These are phyloP conservation scores for Colletotrichum cereale DNA, from an alignment of 2,329 filamentous ascomycete species.

Conservation along the genomic window DNA sequence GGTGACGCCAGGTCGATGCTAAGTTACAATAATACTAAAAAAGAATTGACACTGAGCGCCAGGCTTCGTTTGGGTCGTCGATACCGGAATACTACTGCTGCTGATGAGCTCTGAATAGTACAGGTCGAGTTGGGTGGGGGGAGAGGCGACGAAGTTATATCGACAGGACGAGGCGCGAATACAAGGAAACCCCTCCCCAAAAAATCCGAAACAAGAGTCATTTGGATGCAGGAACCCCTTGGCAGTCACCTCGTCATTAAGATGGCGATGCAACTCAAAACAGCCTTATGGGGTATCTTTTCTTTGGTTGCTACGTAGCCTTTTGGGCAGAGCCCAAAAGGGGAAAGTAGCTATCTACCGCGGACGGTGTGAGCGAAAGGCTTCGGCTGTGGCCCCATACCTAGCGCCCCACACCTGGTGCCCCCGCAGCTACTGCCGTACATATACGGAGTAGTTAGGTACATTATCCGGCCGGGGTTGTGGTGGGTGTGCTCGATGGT, in stretches of 20 bases:
- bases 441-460: background rate
- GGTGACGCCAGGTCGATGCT: slow-evolving; percentile 17
- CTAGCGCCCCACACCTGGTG: background rate
- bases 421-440: background rate
- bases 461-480: background rate
- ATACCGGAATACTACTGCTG: slow-evolving; percentile 24
- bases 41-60: slow-evolving; percentile 27
- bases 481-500: background rate
- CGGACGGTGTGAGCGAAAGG: background rate
- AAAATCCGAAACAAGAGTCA: slow-evolving; percentile 37
- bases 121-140: background rate
- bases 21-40: slow-evolving; percentile 10
- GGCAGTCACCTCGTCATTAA: background rate
- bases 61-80: slow-evolving; percentile 23
- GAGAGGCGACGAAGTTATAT: slow-evolving; percentile 25
- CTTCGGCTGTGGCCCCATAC: background rate
- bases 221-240: slow-evolving; percentile 27
- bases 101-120: slow-evolving; percentile 10
- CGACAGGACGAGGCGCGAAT: background rate
- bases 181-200: background rate
- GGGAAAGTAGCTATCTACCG: slow-evolving; percentile 21
- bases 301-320: background rate
- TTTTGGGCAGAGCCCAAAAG: background rate
- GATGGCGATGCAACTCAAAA: slow-evolving; percentile 36
- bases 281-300: slow-evolving; percentile 24